These are phyloP conservation scores for Circinella minor DNA, from an alignment of 371 early-diverging fungal species.

Conservation along the genomic window DNA sequence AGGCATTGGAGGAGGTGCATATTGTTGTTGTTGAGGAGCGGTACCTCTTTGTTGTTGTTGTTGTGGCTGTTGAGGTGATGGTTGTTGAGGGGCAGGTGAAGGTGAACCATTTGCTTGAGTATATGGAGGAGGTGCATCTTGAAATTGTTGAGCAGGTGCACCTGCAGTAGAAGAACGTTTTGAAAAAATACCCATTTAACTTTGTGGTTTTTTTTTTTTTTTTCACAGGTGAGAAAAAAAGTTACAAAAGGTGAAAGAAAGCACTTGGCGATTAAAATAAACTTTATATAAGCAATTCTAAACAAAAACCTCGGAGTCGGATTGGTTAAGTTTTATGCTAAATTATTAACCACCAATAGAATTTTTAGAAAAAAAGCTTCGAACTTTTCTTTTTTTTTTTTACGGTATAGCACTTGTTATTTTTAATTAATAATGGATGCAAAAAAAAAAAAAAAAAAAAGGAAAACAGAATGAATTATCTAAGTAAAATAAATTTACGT, in stretches of 20 bases:
- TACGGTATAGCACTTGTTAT: no score
- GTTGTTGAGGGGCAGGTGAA: conserved; percentile 12
- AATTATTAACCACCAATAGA: no score
- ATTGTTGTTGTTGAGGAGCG: conserved; percentile 16
- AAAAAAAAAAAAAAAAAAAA: no score
- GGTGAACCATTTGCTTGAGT: conserved; percentile 9
- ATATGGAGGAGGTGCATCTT: conserved; percentile 31
- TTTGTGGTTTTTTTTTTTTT: background rate
- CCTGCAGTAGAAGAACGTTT: conserved; percentile 19
- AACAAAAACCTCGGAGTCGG: no score
- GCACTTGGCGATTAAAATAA: no score
- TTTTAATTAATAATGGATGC: no score
- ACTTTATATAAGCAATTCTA: no score
- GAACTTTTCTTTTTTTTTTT: no score
- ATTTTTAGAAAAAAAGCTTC: no score
- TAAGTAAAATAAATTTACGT: no score
- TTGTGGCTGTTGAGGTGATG: conserved; percentile 5
- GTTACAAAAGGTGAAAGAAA: background rate
- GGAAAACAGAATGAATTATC: no score
- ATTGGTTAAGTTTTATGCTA: no score
- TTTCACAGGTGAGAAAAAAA: conserved; percentile 8
- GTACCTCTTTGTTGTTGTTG: conserved; percentile 1
- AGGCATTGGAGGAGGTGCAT: conserved; percentile 46
- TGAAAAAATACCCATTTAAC: conserved; percentile 43
- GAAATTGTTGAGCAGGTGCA: conserved; percentile 17